Conservation (phyloP, 2,329 filamentous ascomycete genomes). For the Xylaria sp. region DNA sequence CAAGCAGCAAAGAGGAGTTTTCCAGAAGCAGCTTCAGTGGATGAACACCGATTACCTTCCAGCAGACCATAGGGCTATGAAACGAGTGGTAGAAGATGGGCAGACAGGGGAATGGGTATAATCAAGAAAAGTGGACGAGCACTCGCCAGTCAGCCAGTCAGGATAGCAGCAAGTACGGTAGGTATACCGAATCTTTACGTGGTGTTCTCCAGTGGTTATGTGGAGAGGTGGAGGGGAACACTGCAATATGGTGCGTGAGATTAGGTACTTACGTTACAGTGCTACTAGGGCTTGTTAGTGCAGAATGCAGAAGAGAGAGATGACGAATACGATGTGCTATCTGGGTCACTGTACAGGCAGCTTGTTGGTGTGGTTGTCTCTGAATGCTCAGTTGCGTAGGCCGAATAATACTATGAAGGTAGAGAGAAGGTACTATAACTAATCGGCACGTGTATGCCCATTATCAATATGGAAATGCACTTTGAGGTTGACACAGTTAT, state of each 20-base stretch:
- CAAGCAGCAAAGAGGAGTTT: not conserved
- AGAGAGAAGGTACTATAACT: not conserved
- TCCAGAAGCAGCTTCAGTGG: conserved; percentile 23
- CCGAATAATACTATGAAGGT: not conserved
- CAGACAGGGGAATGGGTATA: conserved; percentile 27
- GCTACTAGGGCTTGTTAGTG: conserved; percentile 1
- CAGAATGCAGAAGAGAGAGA: not conserved
- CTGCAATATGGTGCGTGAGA: conserved; percentile 9
- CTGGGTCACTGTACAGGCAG: not conserved
- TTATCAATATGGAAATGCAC: conserved; percentile 10
- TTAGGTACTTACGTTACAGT: conserved; percentile 24
- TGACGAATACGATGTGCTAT: not conserved
- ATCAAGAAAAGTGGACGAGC: conserved; percentile 36
- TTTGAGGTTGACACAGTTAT: conserved; percentile 20
- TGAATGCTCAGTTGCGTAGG: not conserved
- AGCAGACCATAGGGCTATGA: conserved; percentile 24
- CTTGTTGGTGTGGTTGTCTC: not conserved
- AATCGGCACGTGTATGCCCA: not conserved
- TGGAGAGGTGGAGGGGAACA: conserved; percentile 25
- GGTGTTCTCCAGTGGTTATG: conserved; percentile 9
- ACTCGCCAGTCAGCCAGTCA: conserved; percentile 28
- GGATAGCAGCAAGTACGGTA: conserved; percentile 6
- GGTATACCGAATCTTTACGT: conserved; percentile 3
- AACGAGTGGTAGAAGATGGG: conserved; percentile 24
- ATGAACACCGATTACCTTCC: conserved; percentile 20